A percentile compares a stretch with the other conserved stretches of the same genome.
Evolutionary conservation across 2,329 filamentous ascomycete genomes (phyloP).

Genomic region (Curvularia spicifera): DNA sequence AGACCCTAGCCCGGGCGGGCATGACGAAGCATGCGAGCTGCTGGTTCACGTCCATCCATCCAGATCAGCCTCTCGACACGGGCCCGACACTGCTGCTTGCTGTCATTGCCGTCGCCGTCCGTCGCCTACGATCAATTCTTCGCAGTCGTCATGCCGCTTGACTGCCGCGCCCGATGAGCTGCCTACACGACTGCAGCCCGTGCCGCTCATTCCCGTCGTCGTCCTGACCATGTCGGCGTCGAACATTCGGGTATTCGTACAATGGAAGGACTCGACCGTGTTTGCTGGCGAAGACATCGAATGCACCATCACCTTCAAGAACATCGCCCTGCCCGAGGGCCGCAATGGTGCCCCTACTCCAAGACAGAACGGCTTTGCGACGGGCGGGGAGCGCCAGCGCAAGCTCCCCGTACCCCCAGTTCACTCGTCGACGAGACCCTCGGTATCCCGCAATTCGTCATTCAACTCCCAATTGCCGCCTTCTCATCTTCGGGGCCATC

Average conservation of each 20-base stretch:
- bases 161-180: slow-evolving; percentile 42
- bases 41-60: not conserved
- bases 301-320: slow-evolving; percentile 96
- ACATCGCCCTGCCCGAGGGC: slow-evolving; percentile 66
- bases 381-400: slow-evolving; percentile 47
- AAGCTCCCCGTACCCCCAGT: slow-evolving; percentile 49
- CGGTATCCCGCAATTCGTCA: slow-evolving; percentile 47
- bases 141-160: slow-evolving; percentile 38
- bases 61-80: slow-evolving; percentile 4
- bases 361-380: slow-evolving; percentile 47
- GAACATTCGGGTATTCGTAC: slow-evolving; percentile 93
- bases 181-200: slow-evolving; percentile 36
- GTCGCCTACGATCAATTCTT: slow-evolving; percentile 11
- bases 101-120: slow-evolving; percentile 4
- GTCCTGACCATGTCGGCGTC: slow-evolving; percentile 43
- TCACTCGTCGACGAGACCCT: slow-evolving; percentile 45
- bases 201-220: slow-evolving; percentile 26
- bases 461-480: slow-evolving; percentile 41
- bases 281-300: slow-evolving; percentile 96
- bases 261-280: slow-evolving; percentile 91
- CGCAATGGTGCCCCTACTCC: slow-evolving; percentile 40
- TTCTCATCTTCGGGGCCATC: slow-evolving; percentile 62
- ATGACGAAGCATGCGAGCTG: slow-evolving; percentile 16
- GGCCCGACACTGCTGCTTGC: slow-evolving; percentile 12
- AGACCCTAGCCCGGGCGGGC: slow-evolving; percentile 8